Conservation (phyloP, 179 eudicot genomes). For the Carnegiea gigantea region DNA sequence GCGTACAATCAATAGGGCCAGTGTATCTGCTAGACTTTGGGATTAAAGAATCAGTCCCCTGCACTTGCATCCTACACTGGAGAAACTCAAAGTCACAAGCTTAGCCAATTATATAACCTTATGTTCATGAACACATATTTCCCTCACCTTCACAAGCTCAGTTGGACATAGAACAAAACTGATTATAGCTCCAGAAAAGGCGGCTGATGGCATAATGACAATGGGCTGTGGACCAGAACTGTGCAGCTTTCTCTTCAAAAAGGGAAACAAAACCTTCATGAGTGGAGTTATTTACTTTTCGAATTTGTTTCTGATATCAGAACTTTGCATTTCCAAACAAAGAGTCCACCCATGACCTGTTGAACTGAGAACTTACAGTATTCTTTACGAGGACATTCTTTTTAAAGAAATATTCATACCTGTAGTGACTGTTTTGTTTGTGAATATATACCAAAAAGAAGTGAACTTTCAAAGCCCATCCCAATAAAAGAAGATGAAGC, state of each 20-base stretch:
- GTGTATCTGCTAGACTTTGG: constrained; percentile 56
- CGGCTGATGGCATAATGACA: constrained; percentile 79
- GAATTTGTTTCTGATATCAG: background rate
- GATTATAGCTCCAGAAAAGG: constrained; percentile 69
- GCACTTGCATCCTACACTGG: constrained; percentile 99
- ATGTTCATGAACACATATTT: constrained; percentile 7
- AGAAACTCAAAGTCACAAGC: constrained; percentile 48
- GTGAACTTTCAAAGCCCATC: constrained; percentile 90
- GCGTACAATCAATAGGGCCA: constrained; percentile 76
- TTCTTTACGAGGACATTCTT: constrained; percentile 1
- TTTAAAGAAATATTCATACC: constrained; percentile 36
- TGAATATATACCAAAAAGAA: constrained; percentile 87
- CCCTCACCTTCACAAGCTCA: constrained; percentile 76
- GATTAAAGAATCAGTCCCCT: constrained; percentile 77
- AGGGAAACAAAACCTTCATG: constrained; percentile 11
- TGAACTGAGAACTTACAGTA: background rate
- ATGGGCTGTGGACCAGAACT: constrained; percentile 58
- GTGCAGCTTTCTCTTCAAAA: constrained; percentile 50
- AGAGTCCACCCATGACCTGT: background rate
- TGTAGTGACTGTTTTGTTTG: constrained; percentile 77
- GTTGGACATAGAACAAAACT: constrained; percentile 83
- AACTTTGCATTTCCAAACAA: background rate
- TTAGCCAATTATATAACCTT: constrained; percentile 19
- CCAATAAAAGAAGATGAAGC: constrained; percentile 93
- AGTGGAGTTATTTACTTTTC: background rate